These are phyloP conservation scores for Alternaria ventricosa DNA, from an alignment of 2,329 filamentous ascomycete species.

Conservation along the genomic window DNA sequence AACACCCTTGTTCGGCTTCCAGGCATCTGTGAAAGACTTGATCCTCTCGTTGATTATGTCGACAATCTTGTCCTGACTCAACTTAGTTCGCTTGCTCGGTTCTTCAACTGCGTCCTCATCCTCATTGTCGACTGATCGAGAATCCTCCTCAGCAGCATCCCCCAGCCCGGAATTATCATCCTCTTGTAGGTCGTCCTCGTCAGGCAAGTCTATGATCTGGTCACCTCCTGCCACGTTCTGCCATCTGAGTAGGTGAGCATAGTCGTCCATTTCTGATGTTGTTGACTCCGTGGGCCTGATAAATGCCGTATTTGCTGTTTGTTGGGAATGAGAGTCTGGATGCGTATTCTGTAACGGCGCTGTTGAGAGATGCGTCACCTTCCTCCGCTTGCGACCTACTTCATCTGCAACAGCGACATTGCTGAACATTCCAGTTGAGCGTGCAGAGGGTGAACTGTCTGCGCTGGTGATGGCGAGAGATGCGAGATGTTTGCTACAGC, in stretches of 20 bases:
- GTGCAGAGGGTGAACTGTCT: background rate
- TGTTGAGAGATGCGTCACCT: constrained; percentile 1
- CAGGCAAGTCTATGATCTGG: constrained; percentile 8
- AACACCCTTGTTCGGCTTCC: constrained; percentile 24
- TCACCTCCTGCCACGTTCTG: constrained; percentile 2
- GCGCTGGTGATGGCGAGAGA: background rate
- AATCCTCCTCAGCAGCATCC: constrained; percentile 17
- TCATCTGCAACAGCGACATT: background rate
- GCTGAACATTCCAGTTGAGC: background rate
- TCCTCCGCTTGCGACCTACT: constrained; percentile 8
- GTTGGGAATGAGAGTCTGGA: background rate
- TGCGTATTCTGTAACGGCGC: background rate
- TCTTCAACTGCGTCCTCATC: constrained; percentile 4
- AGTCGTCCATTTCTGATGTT: constrained; percentile 7
- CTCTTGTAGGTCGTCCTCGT: constrained; percentile 13
- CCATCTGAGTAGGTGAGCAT: constrained; percentile 41
- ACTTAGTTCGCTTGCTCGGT: constrained; percentile 6
- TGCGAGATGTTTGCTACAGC: background rate
- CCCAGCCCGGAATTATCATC: constrained; percentile 6
- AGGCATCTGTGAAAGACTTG: constrained; percentile 21
- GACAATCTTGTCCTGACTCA: constrained; percentile 20
- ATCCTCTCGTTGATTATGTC: constrained; percentile 40
- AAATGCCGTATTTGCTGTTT: background rate
- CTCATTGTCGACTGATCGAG: background rate
- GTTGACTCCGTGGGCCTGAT: too few relatives aligned